These are phyloP conservation scores for Allium cepa DNA, from an alignment of 106 monocot species.

Conservation along the genomic window DNA sequence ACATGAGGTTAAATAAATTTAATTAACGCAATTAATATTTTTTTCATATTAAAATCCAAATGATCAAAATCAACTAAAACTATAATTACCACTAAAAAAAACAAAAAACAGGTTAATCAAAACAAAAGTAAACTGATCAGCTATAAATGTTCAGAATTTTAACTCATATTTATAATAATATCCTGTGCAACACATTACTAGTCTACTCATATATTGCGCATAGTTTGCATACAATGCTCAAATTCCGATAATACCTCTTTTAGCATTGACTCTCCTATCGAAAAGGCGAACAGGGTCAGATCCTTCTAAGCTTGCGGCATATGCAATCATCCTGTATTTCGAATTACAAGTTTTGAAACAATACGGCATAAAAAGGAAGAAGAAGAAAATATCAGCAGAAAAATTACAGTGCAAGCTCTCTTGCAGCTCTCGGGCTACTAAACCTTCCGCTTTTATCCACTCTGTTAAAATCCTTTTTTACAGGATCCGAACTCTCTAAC, in stretches of 20 bases:
- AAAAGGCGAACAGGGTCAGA: constrained; percentile 79
- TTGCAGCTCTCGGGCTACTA: constrained; percentile 78
- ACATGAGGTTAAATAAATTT: no score
- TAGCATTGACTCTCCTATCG: constrained; percentile 75
- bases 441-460: constrained; percentile 78
- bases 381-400: constrained; percentile 18
- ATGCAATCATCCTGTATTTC: constrained; percentile 59
- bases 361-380: not conserved
- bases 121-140: no score
- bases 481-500: constrained; percentile 20
- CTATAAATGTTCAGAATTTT: no score
- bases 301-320: constrained; percentile 91
- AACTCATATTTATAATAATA: no score
- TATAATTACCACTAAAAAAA: no score
- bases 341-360: not conserved
- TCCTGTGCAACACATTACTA: no score
- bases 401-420: constrained; percentile 84
- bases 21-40: no score
- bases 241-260: constrained; percentile 33
- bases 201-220: no score
- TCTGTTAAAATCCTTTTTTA: constrained; percentile 23
- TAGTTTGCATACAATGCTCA: not conserved
- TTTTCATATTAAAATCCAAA: no score
- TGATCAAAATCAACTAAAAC: no score
- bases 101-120: no score